phyloP scores from a whole-genome alignment of 306 rosid genomes.

The Spatholobus suberectus region DNA sequence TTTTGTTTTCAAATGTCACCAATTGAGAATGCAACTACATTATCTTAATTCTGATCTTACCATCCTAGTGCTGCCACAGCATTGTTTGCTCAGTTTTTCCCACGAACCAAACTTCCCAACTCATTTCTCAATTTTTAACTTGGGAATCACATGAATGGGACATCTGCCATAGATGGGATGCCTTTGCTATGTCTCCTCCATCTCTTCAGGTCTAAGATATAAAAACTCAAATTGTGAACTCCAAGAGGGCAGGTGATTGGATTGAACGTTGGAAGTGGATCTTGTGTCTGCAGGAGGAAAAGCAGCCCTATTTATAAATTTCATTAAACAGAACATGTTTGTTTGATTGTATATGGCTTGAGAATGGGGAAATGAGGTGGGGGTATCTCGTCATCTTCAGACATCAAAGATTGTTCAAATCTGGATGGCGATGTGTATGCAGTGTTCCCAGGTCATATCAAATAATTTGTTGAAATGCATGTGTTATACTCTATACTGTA shows the following conservation, averaged over 20 bases:
- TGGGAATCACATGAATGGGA: slow-evolving; percentile 24
- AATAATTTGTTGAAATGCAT: neutral
- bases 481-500: neutral
- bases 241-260: neutral
- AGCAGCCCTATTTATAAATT: neutral
- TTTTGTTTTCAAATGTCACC: slow-evolving; percentile 17
- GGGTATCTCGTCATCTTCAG: neutral
- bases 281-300: slow-evolving; percentile 23
- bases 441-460: slow-evolving; percentile 14
- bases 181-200: slow-evolving; percentile 20
- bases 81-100: slow-evolving; percentile 35
- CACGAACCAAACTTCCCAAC: slow-evolving; percentile 4
- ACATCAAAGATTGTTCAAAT: neutral
- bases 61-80: neutral
- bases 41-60: neutral
- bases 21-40: neutral
- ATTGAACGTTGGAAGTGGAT: neutral
- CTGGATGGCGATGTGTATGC: neutral
- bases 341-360: neutral
- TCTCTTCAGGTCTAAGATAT: neutral
- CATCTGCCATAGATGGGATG: neutral
- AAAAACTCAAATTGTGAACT: neutral
- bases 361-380: neutral
- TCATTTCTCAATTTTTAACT: slow-evolving; percentile 26
- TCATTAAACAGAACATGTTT: slow-evolving; percentile 4